Evolutionary conservation across 2,329 filamentous ascomycete genomes (phyloP), one percentile per base, ranked within the genome.

Genomic region (Aspergillus intermedius): DNA sequence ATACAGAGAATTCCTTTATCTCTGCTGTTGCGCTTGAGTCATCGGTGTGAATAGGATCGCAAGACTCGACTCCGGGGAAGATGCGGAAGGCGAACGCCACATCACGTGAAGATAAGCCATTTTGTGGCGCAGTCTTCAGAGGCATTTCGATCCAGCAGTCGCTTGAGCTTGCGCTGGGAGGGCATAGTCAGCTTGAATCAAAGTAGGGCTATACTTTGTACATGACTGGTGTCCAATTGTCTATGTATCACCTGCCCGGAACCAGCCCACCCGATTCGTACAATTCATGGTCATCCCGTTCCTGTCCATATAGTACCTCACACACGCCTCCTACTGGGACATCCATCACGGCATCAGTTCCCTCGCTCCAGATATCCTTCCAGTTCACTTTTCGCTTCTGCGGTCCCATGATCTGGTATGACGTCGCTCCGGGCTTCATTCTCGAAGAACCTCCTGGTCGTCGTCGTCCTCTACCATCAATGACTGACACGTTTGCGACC

Each of bases 291-390:
- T 64, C 62, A 28, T 74, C 70, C 46, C 74, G 70, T 12, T 73
- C 71, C 47, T 81, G 79, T 0, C 89, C 91, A 68, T 97, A 98
- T 19, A 98, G 66, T 30, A 98, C 83, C 73, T 98, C 91, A 64
- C 91, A 97, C 2, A 97, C 91, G 0, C 91, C 93, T 8, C 90
- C 91, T 56, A 97, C 80, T 6, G 93, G 93, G 44, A 98, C 85
- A 72, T 98, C 93, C 87, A 98, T 87, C 6, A 97, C 93, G 1
- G 90, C 93, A 75, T 98, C 93, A 0, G 93, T 98, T 15, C 93
- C 90, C 59, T 88, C 84, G 61, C 83, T 90, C 93, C 93, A 98
- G 15, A 95, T 77, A 50, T 77, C 79, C 61, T 78, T 83, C 91
- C 93, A 97, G 62, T 89, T 80, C 55, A 80, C 68, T 59, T 66